Base-by-base conservation (phyloP, 345 rosid species). In the Pseudoturritis turrita region DNA sequence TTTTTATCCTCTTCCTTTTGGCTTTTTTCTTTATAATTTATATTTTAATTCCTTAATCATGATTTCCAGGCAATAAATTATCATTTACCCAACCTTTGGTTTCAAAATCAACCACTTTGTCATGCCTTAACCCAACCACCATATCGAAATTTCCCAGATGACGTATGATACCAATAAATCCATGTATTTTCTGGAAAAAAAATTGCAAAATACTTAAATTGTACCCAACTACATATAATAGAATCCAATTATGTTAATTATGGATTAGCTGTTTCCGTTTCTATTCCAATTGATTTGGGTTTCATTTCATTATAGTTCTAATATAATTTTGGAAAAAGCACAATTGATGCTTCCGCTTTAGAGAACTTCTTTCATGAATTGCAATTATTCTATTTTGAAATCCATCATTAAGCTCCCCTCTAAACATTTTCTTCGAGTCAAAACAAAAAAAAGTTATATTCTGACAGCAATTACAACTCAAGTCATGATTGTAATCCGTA, bases 361-460 rank as follows among this genome's bases (percentile, higher is more conserved):
- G 61, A 80, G 81, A 73, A 73, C 81, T 81, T 85, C 83, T 79
- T 83, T 81, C 52, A 81, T 84, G 77, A 78, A 60, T 10, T 18
- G 59, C 70, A 75, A 69, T 53, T 62, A 75, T 75, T 52, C 25
- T 61, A 50, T 41, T 51, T 52, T 7, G n/a, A 60, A 43, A 44
- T 10, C n/a, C 78, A 75, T 68, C 18, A 68, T 67, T 74, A 58
- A 74, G 55, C 13, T 73, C 19, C 54, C 46, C 60, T 26, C 13
- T 40, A 28, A 65, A 47, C 10, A 63, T 0, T 18, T 26, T 18
- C 10, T 45, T 46, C 3, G 35, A 55, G 35, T 49, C 12, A 53
- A n/a, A 50, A 29, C 26, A 25, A 21, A 65, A 22, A 21, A 40
- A 35, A 6, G 51, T 39, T 43, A 5, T 4, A 33, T 26, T 45